Evolutionary conservation across 2,329 filamentous ascomycete species (phyloP), one percentile per base, ranked within the genome.

Genomic region (Orbilia blumenaviensis): DNA sequence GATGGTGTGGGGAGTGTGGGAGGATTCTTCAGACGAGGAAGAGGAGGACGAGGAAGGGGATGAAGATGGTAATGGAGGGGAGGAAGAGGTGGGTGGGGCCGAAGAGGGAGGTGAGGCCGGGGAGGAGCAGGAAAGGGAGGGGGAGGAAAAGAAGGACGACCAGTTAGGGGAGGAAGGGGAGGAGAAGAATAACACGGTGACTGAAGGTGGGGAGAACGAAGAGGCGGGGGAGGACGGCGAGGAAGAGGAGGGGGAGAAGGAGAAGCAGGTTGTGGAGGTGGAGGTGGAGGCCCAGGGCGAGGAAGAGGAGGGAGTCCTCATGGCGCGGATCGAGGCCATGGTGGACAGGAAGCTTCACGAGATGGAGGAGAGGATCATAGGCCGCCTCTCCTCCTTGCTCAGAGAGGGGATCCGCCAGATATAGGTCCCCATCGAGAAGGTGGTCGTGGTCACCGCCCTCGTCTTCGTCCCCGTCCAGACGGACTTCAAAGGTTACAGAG

Each of bases 21-120:
- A 21, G 23, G 48, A 52, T 12, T 27, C 29, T 8, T 77, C 79
- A 66, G 82, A 83, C 80, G 82, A 83, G 7, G 81, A 84, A 48
- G 81, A 82, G 66, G 79, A 44, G 3, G 3, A 23, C 8, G 18
- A 23, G n/a, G 8, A 44, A 14, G 41, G 18, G 18, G 14, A 34
- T 12, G 32, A 34, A 12, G 14, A 34, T 34, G 32, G 32, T 9
- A 34, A 34, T 8, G 32, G 32, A n/a, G 38, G 2, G 3, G 23
- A 50, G 44, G 44, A 48, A 48, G 44, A 48, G 44, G 44, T 10
- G 18, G 44, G 27, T 25, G 21, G 21, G 42, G 12, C n/a, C 1
- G 16, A 9, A 10, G 16, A 14, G 23, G 27, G 16, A 9, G 21
- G 16, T 27, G 23, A 48, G 18, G 36, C 3, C 8, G 36, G 14